Conservation (phyloP, 352 stramenopile species). For the Plasmopara viticola region DNA sequence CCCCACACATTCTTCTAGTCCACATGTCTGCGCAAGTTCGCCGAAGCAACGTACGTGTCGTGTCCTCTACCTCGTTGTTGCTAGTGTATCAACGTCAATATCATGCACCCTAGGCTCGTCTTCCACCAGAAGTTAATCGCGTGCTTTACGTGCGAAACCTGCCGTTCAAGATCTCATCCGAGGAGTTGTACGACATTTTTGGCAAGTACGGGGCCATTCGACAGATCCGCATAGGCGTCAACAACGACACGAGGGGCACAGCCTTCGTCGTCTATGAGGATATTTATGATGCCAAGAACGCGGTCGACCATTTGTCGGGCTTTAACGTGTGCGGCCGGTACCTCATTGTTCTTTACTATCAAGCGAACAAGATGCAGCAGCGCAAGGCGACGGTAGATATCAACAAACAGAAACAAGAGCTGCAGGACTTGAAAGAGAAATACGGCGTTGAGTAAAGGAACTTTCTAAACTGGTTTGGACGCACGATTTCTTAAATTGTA, state of each 20-base stretch:
- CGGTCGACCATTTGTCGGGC: slow-evolving; percentile 97
- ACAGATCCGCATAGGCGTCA: slow-evolving; percentile 92
- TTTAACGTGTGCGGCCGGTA: slow-evolving; percentile 99
- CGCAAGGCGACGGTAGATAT: slow-evolving; percentile 35
- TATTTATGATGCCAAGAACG: slow-evolving; percentile 99
- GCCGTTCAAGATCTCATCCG: slow-evolving; percentile 97
- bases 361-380: slow-evolving; percentile 85
- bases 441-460: slow-evolving; percentile 70
- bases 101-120: slow-evolving; percentile 45
- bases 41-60: slow-evolving; percentile 47
- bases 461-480: no score
- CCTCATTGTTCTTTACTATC: slow-evolving; percentile 99
- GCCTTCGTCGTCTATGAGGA: slow-evolving; percentile 99
- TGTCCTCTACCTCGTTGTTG: not conserved
- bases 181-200: slow-evolving; percentile 99
- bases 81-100: not conserved
- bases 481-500: no score
- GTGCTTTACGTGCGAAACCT: slow-evolving; percentile 97
- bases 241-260: slow-evolving; percentile 94
- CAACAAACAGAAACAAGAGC: slow-evolving; percentile 69
- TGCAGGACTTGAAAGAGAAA: slow-evolving; percentile 81
- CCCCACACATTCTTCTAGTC: not conserved
- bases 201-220: slow-evolving; percentile 99
- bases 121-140: slow-evolving; percentile 98
- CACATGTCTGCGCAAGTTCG: slow-evolving; percentile 50